phyloP scores from a whole-genome alignment of 805 yeast species.

The Isabelozyma heimii region DNA sequence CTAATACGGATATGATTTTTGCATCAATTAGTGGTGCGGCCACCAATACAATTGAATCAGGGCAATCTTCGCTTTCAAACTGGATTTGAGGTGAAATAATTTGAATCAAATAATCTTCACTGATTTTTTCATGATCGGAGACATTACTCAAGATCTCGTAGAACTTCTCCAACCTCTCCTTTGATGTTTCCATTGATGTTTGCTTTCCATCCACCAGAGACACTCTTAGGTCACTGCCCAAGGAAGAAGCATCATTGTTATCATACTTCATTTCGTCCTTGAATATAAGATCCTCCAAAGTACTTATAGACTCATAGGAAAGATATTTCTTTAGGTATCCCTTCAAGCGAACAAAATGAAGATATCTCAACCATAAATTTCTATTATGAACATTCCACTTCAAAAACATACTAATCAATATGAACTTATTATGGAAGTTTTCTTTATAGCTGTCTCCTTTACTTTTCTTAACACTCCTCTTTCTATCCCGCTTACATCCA shows the following conservation, averaged over 20 bases:
- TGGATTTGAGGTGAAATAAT: slow-evolving; percentile 45
- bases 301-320: slow-evolving; percentile 31
- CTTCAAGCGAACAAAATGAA: slow-evolving; percentile 34
- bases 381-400: slow-evolving; percentile 42
- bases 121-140: slow-evolving; percentile 16
- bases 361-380: slow-evolving; percentile 29
- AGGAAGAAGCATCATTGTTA: slow-evolving; percentile 16
- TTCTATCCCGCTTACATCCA: slow-evolving; percentile 1
- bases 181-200: slow-evolving; percentile 4
- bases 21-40: slow-evolving; percentile 70
- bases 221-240: background rate
- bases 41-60: slow-evolving; percentile 62
- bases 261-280: slow-evolving; percentile 4
- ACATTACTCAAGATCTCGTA: slow-evolving; percentile 26
- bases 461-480: background rate
- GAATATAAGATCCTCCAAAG: slow-evolving; percentile 31
- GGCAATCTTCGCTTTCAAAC: slow-evolving; percentile 34
- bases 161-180: slow-evolving; percentile 27
- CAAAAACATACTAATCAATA: slow-evolving; percentile 35
- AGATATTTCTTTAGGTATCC: slow-evolving; percentile 25
- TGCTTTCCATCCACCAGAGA: background rate
- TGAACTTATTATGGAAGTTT: slow-evolving; percentile 36
- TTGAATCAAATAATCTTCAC: slow-evolving; percentile 41
- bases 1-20: slow-evolving; percentile 63
- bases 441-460: slow-evolving; percentile 1